These are phyloP conservation scores for Rhynchospora breviuscula DNA, from an alignment of 176 grass and related monocot species.

Conservation along the genomic window DNA sequence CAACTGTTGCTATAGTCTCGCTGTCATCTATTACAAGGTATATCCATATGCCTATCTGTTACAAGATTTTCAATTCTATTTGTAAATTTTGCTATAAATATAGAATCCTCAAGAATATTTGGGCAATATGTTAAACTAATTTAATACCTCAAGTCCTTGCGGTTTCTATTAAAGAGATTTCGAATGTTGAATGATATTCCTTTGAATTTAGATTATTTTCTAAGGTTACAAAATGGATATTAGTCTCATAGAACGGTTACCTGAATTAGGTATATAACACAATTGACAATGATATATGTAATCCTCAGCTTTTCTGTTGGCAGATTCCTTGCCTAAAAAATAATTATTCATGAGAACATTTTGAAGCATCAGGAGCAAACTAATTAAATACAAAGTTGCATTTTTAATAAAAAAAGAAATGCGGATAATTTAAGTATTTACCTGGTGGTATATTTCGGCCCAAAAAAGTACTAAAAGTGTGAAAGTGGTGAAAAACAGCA, in stretches of 20 bases:
- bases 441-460: constrained; percentile 77
- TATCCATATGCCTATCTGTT: constrained; percentile 74
- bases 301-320: constrained; percentile 65
- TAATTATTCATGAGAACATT: constrained; percentile 2
- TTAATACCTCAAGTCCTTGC: not conserved
- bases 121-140: not conserved
- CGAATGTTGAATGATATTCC: not conserved
- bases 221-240: not conserved
- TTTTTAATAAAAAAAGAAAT: not conserved
- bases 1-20: constrained; percentile 39
- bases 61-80: not conserved
- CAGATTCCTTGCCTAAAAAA: constrained; percentile 59
- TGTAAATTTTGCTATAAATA: not conserved
- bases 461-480: constrained; percentile 65
- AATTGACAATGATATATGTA: constrained; percentile 55
- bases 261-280: constrained; percentile 68
- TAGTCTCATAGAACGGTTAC: constrained; percentile 14
- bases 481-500: constrained; percentile 65
- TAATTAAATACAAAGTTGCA: not conserved
- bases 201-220: not conserved
- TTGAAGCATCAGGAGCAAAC: not conserved
- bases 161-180: not conserved
- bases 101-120: not conserved
- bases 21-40: constrained; percentile 60
- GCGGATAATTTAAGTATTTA: not conserved